Evolutionary conservation across 805 yeast genomes (phyloP).

Genomic region (Clavispora vitiphila): DNA sequence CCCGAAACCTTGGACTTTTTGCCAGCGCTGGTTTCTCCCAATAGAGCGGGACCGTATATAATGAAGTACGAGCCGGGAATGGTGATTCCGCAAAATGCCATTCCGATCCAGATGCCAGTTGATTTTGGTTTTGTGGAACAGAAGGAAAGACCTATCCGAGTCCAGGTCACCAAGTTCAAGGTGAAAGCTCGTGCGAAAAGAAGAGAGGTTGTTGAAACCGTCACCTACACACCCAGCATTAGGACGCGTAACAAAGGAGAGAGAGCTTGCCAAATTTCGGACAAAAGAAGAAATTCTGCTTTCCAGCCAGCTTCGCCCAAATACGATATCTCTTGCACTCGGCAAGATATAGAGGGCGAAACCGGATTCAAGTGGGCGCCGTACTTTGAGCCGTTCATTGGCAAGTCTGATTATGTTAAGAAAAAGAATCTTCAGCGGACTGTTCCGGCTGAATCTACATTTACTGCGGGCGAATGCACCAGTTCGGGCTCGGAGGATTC

Average conservation of each 20-base stretch:
- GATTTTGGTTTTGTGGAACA: neutral
- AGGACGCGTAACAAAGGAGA: neutral
- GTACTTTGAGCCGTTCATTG: conserved; percentile 11
- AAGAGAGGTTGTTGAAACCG: conserved; percentile 1
- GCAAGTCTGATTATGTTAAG: neutral
- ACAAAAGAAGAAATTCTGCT: neutral
- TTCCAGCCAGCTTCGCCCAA: neutral
- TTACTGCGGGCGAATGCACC: neutral
- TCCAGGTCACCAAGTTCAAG: neutral
- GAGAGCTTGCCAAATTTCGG: neutral
- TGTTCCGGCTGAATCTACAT: neutral
- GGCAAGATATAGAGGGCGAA: neutral
- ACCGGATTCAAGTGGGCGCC: conserved; percentile 8
- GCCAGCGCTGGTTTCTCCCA: neutral
- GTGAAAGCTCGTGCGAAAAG: neutral
- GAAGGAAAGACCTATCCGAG: neutral
- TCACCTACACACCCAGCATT: conserved; percentile 1
- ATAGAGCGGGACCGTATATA: neutral
- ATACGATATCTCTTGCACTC: neutral
- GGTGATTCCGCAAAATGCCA: conserved; percentile 21
- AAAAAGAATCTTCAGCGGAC: no score
- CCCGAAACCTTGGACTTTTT: neutral
- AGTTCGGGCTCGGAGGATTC: neutral
- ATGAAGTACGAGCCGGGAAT: neutral
- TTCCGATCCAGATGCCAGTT: conserved; percentile 10